These are phyloP conservation scores for Suhomyces vadensis DNA, from an alignment of 805 yeast species.

Conservation along the genomic window DNA sequence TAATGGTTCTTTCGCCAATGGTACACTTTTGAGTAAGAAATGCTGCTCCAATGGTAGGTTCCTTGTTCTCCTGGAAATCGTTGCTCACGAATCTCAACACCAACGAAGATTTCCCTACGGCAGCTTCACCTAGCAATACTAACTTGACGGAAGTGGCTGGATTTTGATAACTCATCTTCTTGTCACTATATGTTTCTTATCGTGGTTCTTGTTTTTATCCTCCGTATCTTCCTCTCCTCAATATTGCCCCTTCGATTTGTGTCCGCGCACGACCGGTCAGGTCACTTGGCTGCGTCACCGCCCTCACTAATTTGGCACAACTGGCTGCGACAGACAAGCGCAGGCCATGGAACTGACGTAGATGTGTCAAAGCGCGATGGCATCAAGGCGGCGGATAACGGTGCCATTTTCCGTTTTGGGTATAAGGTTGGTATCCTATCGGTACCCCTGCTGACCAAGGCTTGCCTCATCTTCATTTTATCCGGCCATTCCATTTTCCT, in stretches of 20 bases:
- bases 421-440: too few relatives aligned
- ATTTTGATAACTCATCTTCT: constrained; percentile 25
- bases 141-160: constrained; percentile 78
- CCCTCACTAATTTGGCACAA: too few relatives aligned
- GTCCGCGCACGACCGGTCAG: not conserved
- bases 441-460: too few relatives aligned
- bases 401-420: too few relatives aligned
- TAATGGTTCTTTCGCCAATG: constrained; percentile 81
- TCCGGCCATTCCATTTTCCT: too few relatives aligned
- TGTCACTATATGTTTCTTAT: not conserved
- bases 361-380: too few relatives aligned
- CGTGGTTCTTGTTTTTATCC: not conserved
- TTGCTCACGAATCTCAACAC: constrained; percentile 91
- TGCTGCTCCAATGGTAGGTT: constrained; percentile 98
- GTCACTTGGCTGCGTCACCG: not conserved
- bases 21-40: constrained; percentile 91
- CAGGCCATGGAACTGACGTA: too few relatives aligned
- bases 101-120: constrained; percentile 93
- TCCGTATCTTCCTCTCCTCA: not conserved
- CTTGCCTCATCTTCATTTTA: too few relatives aligned
- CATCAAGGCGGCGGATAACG: too few relatives aligned
- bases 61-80: constrained; percentile 96
- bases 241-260: not conserved
- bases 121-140: constrained; percentile 94
- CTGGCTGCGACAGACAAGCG: too few relatives aligned